Evolutionary conservation across 106 monocot genomes (phyloP).

Genomic region (Allium sativum): DNA sequence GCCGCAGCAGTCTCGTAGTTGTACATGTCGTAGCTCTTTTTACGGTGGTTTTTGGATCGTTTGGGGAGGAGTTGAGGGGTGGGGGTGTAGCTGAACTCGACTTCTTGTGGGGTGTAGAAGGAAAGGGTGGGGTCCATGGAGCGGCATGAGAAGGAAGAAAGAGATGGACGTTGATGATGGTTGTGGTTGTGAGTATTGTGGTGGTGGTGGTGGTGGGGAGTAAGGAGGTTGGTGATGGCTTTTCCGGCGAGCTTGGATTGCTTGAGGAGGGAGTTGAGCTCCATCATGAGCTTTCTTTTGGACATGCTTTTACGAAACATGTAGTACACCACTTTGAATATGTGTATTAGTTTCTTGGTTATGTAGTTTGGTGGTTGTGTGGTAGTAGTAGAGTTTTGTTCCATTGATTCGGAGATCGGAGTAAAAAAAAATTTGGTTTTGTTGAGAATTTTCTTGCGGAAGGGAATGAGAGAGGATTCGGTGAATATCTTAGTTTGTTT

Average conservation of each 20-base stretch:
- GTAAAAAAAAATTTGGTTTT: neutral
- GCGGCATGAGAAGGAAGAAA: slow-evolving; percentile 25
- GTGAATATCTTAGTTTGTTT: neutral
- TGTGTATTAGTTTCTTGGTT: slow-evolving; percentile 27
- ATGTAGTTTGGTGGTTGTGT: neutral
- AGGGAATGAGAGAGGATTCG: neutral
- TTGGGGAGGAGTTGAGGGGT: slow-evolving; percentile 26
- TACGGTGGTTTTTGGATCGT: neutral
- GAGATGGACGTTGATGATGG: slow-evolving; percentile 8
- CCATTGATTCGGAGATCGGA: slow-evolving; percentile 4
- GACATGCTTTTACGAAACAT: slow-evolving; percentile 28
- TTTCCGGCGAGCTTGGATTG: slow-evolving; percentile 41
- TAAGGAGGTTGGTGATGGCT: slow-evolving; percentile 25
- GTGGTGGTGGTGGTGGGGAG: slow-evolving; percentile 30
- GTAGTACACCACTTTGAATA: slow-evolving; percentile 21
- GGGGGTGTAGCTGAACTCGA: slow-evolving; percentile 75
- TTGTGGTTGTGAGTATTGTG: neutral
- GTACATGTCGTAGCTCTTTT: neutral
- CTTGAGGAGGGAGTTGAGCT: slow-evolving; percentile 51
- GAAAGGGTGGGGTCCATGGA: slow-evolving; percentile 30
- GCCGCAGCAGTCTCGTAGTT: slow-evolving; percentile 9
- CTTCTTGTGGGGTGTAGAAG: slow-evolving; percentile 45
- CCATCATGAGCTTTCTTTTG: slow-evolving; percentile 40
- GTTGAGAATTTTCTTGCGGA: neutral
- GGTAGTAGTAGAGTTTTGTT: neutral